Base-by-base conservation (phyloP, 1,284 basidiomycete species). In the Moniliella sp. region DNA sequence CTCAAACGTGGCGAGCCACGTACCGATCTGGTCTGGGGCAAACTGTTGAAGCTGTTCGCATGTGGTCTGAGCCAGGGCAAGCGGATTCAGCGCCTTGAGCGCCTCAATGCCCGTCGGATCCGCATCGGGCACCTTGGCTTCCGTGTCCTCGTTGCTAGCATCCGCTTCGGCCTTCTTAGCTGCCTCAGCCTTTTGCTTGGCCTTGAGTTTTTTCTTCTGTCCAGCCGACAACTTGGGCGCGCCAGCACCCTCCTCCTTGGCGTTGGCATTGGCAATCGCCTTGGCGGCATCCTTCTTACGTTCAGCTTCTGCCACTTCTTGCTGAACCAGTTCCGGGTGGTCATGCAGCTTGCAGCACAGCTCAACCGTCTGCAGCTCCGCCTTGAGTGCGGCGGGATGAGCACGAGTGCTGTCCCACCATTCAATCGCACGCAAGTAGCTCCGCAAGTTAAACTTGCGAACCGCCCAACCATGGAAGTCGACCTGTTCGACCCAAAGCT, bases 381-480 rank as follows among this genome's bases (percentile, higher is more conserved):
- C 71, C 31, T 70, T 69, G 38, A 82, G 63, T 57, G 83, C 88
- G 0, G 67, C 69, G 2, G 75, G 73, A 61, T 84, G 74, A 18
- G 73, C 71, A 4, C 75, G 70, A 11, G 93, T 62, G 23, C 64
- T 62, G 54, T 91, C 78, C 62, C 84, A 84, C 70, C 79, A 93
- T 28, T 68, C 64, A 30, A 91, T 64, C 54, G 88, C 65, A 34
- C 74, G 69, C 32, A 79, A 48, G 61, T 97, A 97, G 9, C 78
- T 70, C 30, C 75, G 75, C 23, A 97, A 64, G 2, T 80, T 91
- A 57, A 77, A 80, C 50, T 81, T 82, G 28, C 91, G 74, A 50
- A 93, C 56, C 47, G 81, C 80, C 63, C 97, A 99, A 4, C 76
- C 75, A 61, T 99, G 91, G 68, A 97, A 99, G 62, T 99, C 91